These are phyloP conservation scores for Ophiocordyceps camponoti-floridani DNA, from an alignment of 2,329 filamentous ascomycete species.

Conservation along the genomic window DNA sequence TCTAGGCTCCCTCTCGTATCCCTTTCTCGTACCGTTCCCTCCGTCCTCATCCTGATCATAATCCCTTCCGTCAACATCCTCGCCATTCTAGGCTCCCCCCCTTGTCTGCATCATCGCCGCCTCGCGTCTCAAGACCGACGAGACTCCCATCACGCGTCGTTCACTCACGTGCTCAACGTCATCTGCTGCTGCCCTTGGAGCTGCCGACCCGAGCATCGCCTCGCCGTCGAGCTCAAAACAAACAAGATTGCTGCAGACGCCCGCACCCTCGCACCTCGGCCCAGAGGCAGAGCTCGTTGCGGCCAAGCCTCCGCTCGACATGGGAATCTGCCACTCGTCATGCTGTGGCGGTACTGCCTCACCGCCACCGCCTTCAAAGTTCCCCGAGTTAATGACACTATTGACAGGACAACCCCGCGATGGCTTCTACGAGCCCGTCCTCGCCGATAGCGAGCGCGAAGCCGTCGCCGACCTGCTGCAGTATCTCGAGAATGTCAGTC, in stretches of 20 bases:
- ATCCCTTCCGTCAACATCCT: neutral
- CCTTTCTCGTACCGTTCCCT: neutral
- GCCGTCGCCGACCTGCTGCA: constrained; percentile 88
- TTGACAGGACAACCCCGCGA: constrained; percentile 54
- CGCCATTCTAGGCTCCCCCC: neutral
- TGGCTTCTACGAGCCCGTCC: constrained; percentile 67
- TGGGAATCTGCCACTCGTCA: constrained; percentile 42
- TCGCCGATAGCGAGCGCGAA: constrained; percentile 92
- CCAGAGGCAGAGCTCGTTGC: constrained; percentile 1
- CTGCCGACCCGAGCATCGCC: neutral
- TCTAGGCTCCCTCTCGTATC: too few relatives aligned
- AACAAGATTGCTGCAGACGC: neutral
- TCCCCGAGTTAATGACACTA: constrained; percentile 11
- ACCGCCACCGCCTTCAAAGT: neutral
- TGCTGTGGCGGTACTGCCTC: constrained; percentile 32
- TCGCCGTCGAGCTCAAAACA: neutral
- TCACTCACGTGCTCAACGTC: neutral
- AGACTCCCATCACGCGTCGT: neutral
- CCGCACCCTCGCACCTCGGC: neutral
- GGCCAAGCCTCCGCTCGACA: constrained; percentile 14
- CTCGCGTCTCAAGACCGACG: neutral
- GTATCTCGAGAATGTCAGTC: constrained; percentile 83
- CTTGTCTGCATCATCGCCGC: neutral
- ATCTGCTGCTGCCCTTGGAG: neutral
- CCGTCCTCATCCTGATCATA: too few relatives aligned